A percentile compares a stretch with the other conserved stretches of the same genome.
These are phyloP conservation scores for Cutaneotrichosporon cyanovorans DNA, from an alignment of 1,284 basidiomycete species.

Conservation along the genomic window DNA sequence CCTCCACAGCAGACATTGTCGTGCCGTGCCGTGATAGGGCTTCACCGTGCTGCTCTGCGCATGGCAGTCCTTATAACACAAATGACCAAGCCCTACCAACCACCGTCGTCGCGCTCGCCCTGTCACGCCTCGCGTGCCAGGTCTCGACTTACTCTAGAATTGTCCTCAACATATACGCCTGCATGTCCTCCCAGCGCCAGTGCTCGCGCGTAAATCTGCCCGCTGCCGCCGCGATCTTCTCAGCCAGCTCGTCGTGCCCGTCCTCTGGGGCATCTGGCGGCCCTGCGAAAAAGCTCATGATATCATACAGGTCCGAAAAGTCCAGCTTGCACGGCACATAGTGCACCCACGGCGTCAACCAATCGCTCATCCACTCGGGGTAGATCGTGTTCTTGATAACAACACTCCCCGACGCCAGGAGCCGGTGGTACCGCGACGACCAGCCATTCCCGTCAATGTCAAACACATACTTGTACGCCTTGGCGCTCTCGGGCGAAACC, in stretches of 20 bases:
- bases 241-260: constrained; percentile 46
- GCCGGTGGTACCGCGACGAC: constrained; percentile 42
- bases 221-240: constrained; percentile 45
- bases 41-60: too few species aligned
- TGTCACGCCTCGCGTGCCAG: too few species aligned
- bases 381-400: constrained; percentile 48
- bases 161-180: constrained; percentile 10
- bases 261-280: constrained; percentile 30
- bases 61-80: too few species aligned
- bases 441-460: constrained; percentile 42
- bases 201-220: constrained; percentile 45
- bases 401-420: constrained; percentile 44
- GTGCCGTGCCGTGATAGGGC: too few species aligned
- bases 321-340: constrained; percentile 48
- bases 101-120: too few species aligned
- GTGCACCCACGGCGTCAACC: constrained; percentile 48
- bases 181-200: constrained; percentile 50
- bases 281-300: constrained; percentile 50
- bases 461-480: constrained; percentile 14
- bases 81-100: too few species aligned
- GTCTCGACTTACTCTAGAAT: constrained; percentile 1
- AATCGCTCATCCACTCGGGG: constrained; percentile 48
- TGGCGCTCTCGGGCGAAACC: constrained; percentile 30
- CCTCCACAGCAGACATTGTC: too few species aligned
- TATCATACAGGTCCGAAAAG: constrained; percentile 49